Evolutionary conservation across 1,284 basidiomycete species (phyloP).

Genomic region (Entoloma clypeatum): DNA sequence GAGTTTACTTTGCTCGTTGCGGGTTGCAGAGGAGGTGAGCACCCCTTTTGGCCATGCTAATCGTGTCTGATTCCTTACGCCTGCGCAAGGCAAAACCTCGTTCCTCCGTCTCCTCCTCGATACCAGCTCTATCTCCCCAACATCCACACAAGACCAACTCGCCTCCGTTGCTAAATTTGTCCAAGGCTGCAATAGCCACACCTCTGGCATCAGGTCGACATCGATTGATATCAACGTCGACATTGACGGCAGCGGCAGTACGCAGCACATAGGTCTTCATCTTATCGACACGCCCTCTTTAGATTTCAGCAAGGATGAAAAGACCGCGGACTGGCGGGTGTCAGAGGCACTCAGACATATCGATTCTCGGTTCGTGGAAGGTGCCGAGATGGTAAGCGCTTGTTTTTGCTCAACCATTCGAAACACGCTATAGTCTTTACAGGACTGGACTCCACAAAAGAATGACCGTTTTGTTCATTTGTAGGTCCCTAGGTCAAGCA

Average conservation of each 20-base stretch:
- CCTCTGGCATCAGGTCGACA: slow-evolving; percentile 60
- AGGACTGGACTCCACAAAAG: slow-evolving; percentile 64
- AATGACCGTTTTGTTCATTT: slow-evolving; percentile 76
- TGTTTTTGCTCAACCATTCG: slow-evolving; percentile 20
- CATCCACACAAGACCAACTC: slow-evolving; percentile 64
- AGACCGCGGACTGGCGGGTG: slow-evolving; percentile 52
- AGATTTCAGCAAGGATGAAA: slow-evolving; percentile 62
- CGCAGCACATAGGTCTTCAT: slow-evolving; percentile 54
- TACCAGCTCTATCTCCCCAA: slow-evolving; percentile 58
- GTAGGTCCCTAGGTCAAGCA: slow-evolving; percentile 45
- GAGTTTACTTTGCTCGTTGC: slow-evolving; percentile 75
- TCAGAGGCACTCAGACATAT: slow-evolving; percentile 63
- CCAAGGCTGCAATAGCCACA: slow-evolving; percentile 64
- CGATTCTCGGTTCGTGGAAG: slow-evolving; percentile 63
- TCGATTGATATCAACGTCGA: slow-evolving; percentile 64
- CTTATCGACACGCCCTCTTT: slow-evolving; percentile 77
- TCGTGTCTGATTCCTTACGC: slow-evolving; percentile 22
- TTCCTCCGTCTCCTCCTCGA: slow-evolving; percentile 76
- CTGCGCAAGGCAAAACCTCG: slow-evolving; percentile 73
- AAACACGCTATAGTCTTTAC: slow-evolving; percentile 19
- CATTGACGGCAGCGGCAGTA: slow-evolving; percentile 39
- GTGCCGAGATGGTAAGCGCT: slow-evolving; percentile 63
- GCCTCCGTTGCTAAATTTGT: slow-evolving; percentile 73
- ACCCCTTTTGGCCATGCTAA: slow-evolving; percentile 12
- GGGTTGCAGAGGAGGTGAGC: slow-evolving; percentile 51